These are phyloP conservation scores for Aspergillus diversus DNA, from an alignment of 495 filamentous ascomycete genomes.

Conservation along the genomic window DNA sequence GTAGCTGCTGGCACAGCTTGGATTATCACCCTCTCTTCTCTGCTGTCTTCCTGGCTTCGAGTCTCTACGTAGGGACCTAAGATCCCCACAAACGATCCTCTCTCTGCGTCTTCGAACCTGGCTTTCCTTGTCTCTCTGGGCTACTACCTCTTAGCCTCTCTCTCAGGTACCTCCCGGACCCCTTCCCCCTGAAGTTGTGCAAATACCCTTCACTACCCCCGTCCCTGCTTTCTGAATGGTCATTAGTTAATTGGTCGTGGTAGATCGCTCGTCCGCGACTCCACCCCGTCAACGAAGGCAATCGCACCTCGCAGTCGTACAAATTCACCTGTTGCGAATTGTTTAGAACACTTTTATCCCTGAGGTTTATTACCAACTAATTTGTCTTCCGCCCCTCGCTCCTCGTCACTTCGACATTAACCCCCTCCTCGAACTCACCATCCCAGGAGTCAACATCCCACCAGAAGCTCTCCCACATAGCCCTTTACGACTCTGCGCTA, in stretches of 20 bases:
- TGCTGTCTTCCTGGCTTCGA: slow-evolving; percentile 10
- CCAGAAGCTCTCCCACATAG: neutral
- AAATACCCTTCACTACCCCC: slow-evolving; percentile 19
- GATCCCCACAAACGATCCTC: slow-evolving; percentile 16
- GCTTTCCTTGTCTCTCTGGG: slow-evolving; percentile 15
- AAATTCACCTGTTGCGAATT: slow-evolving; percentile 12
- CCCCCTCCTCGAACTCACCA: slow-evolving; percentile 10
- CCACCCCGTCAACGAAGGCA: slow-evolving; percentile 32
- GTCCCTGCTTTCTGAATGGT: slow-evolving; percentile 26
- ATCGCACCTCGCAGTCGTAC: slow-evolving; percentile 21
- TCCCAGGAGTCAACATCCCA: neutral
- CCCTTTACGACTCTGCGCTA: neutral
- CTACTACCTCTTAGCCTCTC: slow-evolving; percentile 18
- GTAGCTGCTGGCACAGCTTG: slow-evolving; percentile 17
- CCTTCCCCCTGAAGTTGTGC: slow-evolving; percentile 26
- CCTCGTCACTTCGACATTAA: slow-evolving; percentile 1
- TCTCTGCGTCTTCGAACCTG: slow-evolving; percentile 12
- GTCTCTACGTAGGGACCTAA: neutral
- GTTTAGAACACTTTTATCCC: slow-evolving; percentile 19
- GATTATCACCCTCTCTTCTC: slow-evolving; percentile 7
- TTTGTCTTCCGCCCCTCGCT: slow-evolving; percentile 15
- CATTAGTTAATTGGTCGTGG: slow-evolving; percentile 33
- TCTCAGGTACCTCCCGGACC: slow-evolving; percentile 20
- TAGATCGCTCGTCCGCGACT: slow-evolving; percentile 34
- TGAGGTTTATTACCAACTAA: slow-evolving; percentile 18